Conservation (phyloP, 1,284 basidiomycete genomes). For the Heterobasidion occidentale region DNA sequence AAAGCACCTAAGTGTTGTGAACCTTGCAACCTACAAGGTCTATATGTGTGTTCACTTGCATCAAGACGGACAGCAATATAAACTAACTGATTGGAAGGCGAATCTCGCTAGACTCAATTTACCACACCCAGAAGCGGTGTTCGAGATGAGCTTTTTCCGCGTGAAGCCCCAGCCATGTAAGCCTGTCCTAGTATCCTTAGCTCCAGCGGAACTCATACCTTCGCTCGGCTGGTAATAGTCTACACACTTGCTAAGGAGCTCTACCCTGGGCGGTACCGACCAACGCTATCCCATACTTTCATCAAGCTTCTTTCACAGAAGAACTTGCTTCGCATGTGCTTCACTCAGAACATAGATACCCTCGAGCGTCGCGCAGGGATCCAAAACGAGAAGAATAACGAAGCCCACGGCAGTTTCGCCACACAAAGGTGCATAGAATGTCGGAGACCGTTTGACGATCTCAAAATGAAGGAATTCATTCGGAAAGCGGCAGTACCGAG, state of each 20-base stretch:
- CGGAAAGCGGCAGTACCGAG: constrained; percentile 50
- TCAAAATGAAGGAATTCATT: constrained; percentile 62
- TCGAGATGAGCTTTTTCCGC: constrained; percentile 70
- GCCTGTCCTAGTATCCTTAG: constrained; percentile 15
- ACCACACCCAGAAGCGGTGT: constrained; percentile 77
- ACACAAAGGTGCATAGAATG: constrained; percentile 78
- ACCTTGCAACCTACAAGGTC: background rate
- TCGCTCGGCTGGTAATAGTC: constrained; percentile 32
- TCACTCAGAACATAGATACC: constrained; percentile 91
- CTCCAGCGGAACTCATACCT: background rate
- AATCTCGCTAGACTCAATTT: constrained; percentile 68
- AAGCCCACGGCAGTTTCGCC: constrained; percentile 93
- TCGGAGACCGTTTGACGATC: constrained; percentile 44
- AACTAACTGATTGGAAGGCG: constrained; percentile 33
- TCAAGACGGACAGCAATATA: background rate
- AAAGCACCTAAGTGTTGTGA: background rate
- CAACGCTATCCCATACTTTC: constrained; percentile 89
- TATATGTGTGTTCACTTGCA: background rate
- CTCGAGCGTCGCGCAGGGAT: constrained; percentile 85
- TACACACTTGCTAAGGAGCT: constrained; percentile 87
- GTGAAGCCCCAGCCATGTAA: constrained; percentile 66
- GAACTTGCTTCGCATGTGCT: constrained; percentile 63
- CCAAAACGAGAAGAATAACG: constrained; percentile 68
- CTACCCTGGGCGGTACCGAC: constrained; percentile 81
- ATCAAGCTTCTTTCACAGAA: constrained; percentile 69